Evolutionary conservation across 331 rosid genomes (phyloP).

Genomic region (Malus hybrid): DNA sequence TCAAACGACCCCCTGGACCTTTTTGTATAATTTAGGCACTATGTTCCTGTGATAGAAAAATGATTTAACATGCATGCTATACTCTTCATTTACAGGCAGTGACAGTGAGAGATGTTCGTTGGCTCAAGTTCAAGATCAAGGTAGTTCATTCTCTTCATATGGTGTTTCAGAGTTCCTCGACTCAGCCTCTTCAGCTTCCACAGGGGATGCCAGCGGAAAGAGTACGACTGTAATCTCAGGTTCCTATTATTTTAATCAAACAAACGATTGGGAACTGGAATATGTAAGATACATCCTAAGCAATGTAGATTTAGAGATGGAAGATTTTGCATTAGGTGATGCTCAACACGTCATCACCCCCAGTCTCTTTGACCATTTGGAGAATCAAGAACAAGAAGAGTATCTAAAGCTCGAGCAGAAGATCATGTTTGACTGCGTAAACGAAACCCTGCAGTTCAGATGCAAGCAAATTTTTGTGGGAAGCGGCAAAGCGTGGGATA

Average conservation of each 20-base stretch:
- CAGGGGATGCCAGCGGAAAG: slow-evolving; percentile 18
- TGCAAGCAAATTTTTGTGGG: slow-evolving; percentile 47
- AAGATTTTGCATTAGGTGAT: slow-evolving; percentile 46
- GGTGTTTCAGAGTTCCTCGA: slow-evolving; percentile 25
- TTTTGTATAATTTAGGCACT: not conserved
- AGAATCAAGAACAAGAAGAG: slow-evolving; percentile 39
- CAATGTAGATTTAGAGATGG: slow-evolving; percentile 40
- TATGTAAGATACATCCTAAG: slow-evolving; percentile 49
- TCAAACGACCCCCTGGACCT: not conserved
- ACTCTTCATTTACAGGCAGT: slow-evolving; percentile 44
- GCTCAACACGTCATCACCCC: slow-evolving; percentile 33
- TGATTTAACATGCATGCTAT: not conserved
- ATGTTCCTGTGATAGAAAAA: not conserved
- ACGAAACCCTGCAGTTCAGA: slow-evolving; percentile 45
- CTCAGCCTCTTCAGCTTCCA: slow-evolving; percentile 27
- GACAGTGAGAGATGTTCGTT: slow-evolving; percentile 31
- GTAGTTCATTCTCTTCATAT: slow-evolving; percentile 23
- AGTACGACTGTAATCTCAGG: slow-evolving; percentile 12
- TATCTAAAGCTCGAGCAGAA: slow-evolving; percentile 46
- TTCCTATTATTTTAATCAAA: not conserved
- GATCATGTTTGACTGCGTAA: slow-evolving; percentile 59
- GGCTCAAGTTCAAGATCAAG: slow-evolving; percentile 39
- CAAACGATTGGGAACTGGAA: slow-evolving; percentile 49
- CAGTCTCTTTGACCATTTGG: slow-evolving; percentile 46
- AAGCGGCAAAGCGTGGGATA: slow-evolving; percentile 36